phyloP scores from a whole-genome alignment of 1,139 yeast genomes.

The Kodamaea anthophila region DNA sequence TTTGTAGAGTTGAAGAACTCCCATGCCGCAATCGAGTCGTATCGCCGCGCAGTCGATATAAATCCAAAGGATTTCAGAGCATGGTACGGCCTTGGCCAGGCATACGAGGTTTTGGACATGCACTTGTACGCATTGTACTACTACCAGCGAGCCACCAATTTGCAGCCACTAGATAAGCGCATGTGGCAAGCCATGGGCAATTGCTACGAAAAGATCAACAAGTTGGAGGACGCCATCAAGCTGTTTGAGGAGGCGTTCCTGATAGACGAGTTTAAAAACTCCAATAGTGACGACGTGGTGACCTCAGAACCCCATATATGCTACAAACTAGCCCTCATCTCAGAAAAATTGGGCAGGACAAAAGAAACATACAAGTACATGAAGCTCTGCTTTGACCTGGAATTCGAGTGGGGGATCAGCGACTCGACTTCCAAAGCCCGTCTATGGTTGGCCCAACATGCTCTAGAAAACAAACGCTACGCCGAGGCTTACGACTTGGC shows the following conservation, averaged over 20 bases:
- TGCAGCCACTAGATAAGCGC: constrained; percentile 84
- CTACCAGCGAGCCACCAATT: constrained; percentile 83
- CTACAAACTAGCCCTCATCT: constrained; percentile 62
- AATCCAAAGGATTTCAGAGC: constrained; percentile 89
- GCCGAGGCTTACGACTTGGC: constrained; percentile 72
- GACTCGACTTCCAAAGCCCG: constrained; percentile 81
- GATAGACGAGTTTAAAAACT: constrained; percentile 33
- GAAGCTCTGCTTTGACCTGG: constrained; percentile 68
- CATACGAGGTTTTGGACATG: constrained; percentile 95
- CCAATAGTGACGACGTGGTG: constrained; percentile 3
- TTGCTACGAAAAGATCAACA: constrained; percentile 77
- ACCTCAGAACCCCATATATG: constrained; percentile 46
- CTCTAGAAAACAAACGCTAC: constrained; percentile 51
- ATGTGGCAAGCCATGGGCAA: constrained; percentile 97
- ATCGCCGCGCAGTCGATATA: constrained; percentile 87
- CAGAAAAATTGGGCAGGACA: constrained; percentile 49
- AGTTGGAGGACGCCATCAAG: constrained; percentile 58
- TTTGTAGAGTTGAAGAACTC: constrained; percentile 93
- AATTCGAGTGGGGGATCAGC: constrained; percentile 57
- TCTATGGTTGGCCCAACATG: constrained; percentile 79
- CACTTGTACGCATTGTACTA: constrained; percentile 87
- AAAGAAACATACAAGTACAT: constrained; percentile 59
- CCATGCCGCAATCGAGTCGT: constrained; percentile 96
- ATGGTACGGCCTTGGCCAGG: constrained; percentile 98
- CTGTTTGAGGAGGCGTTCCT: constrained; percentile 48